These are phyloP conservation scores for Trametes cinnabarina DNA, from an alignment of 768 basidiomycete species.

Conservation along the genomic window DNA sequence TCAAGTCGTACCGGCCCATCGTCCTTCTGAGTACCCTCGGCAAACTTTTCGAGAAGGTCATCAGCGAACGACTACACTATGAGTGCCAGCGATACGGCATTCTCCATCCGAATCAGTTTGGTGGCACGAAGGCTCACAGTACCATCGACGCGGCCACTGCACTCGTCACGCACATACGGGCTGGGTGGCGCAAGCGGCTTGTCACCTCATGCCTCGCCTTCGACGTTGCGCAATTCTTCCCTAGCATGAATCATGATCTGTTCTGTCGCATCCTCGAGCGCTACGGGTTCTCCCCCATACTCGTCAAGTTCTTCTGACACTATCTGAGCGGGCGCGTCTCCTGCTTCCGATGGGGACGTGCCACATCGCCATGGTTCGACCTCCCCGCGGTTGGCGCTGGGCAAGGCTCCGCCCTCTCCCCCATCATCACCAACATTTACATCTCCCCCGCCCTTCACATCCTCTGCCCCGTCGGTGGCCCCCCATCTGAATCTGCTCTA, in stretches of 20 bases:
- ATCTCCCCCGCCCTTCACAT: too few species aligned
- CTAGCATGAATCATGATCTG: slow-evolving; percentile 17
- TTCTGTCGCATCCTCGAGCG: slow-evolving; percentile 4
- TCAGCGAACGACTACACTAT: slow-evolving; percentile 20
- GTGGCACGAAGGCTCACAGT: slow-evolving; percentile 19
- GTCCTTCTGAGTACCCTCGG: slow-evolving; percentile 25
- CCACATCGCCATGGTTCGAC: too few species aligned
- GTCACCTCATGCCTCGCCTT: slow-evolving; percentile 16
- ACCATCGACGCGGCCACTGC: slow-evolving; percentile 20
- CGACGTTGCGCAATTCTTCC: slow-evolving; percentile 24
- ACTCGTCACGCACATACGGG: slow-evolving; percentile 15
- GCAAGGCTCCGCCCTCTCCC: too few species aligned
- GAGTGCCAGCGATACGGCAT: slow-evolving; percentile 16
- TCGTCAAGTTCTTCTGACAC: slow-evolving; percentile 13
- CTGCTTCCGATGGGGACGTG: too few species aligned
- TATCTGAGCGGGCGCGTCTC: slow-evolving; percentile 17
- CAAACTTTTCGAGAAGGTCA: slow-evolving; percentile 25
- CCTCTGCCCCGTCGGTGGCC: too few species aligned
- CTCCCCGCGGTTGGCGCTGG: too few species aligned
- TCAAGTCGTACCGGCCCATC: slow-evolving; percentile 29
- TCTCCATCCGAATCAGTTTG: slow-evolving; percentile 23
- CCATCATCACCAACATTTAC: too few species aligned
- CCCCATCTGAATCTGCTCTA: too few species aligned
- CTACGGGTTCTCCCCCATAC: slow-evolving; percentile 8
- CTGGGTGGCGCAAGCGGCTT: slow-evolving; percentile 1